A percentile compares a stretch with the other conserved stretches of the same genome.
phyloP scores from a whole-genome alignment of 495 filamentous ascomycete species.

The Penicillium riverlandense region DNA sequence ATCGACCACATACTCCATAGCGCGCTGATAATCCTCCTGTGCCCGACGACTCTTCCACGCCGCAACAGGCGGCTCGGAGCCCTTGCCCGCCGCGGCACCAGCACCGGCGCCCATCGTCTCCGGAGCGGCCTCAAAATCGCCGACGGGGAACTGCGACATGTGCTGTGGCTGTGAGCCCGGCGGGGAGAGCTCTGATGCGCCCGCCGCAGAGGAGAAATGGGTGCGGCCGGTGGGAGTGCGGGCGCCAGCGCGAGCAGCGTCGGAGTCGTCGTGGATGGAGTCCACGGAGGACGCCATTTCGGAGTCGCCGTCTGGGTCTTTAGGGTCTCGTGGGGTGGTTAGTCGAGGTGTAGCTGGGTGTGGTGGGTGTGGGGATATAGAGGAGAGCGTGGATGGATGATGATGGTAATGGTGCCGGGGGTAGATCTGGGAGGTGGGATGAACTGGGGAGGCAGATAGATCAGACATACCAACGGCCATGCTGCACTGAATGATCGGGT shows the following conservation, averaged over 20 bases:
- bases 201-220: conserved; percentile 10
- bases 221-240: conserved; percentile 27
- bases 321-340: conserved; percentile 7
- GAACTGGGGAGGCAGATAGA: not conserved
- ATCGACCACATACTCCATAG: conserved; percentile 41
- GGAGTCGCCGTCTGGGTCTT: conserved; percentile 50
- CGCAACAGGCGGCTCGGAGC: conserved; percentile 35
- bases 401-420: conserved; percentile 1
- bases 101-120: not conserved
- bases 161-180: conserved; percentile 43
- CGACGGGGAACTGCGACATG: conserved; percentile 2
- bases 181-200: conserved; percentile 43
- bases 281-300: conserved; percentile 50
- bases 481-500: not conserved
- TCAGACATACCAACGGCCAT: conserved; percentile 19
- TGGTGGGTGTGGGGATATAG: not conserved
- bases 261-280: conserved; percentile 25
- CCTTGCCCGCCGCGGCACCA: not conserved
- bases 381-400: not conserved
- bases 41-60: conserved; percentile 55
- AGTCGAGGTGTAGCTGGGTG: not conserved
- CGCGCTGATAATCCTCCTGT: conserved; percentile 52
- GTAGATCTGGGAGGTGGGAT: not conserved
- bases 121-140: not conserved
- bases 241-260: conserved; percentile 23